Conservation (phyloP, 176 grass and related monocot species). For the Oryza nivara region DNA sequence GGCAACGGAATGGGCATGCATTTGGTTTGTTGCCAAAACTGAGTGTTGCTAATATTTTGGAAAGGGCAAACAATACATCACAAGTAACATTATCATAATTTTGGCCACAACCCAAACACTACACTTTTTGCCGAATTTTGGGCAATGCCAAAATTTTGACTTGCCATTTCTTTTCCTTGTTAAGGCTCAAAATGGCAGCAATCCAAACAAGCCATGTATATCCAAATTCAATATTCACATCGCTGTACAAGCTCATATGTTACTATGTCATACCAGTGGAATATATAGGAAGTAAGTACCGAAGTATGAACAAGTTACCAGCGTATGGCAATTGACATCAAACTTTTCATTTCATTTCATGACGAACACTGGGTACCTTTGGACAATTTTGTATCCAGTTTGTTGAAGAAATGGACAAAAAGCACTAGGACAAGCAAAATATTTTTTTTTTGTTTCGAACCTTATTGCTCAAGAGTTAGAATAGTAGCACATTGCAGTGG, state of each 20-base stretch:
- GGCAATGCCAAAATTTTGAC: no score
- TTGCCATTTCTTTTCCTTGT: no score
- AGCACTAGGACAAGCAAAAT: background rate
- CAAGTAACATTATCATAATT: no score
- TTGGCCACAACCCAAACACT: no score
- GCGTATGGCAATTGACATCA: background rate
- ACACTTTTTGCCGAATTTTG: no score
- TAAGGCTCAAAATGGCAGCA: no score
- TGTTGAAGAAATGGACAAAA: background rate
- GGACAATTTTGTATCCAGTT: background rate
- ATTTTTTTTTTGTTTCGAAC: background rate
- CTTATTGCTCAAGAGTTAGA: background rate
- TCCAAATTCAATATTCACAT: background rate
- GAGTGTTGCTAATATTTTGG: no score
- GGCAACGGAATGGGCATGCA: no score
- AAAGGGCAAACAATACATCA: no score
- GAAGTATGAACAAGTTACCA: background rate
- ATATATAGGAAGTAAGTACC: background rate
- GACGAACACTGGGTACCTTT: background rate
- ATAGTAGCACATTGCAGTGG: conserved; percentile 13
- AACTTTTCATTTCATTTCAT: background rate
- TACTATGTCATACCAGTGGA: background rate
- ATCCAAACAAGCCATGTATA: background rate
- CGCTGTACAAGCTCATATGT: background rate
- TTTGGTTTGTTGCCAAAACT: no score